Conservation (phyloP, 306 rosid species). For the Casuarina cunninghamiana region DNA sequence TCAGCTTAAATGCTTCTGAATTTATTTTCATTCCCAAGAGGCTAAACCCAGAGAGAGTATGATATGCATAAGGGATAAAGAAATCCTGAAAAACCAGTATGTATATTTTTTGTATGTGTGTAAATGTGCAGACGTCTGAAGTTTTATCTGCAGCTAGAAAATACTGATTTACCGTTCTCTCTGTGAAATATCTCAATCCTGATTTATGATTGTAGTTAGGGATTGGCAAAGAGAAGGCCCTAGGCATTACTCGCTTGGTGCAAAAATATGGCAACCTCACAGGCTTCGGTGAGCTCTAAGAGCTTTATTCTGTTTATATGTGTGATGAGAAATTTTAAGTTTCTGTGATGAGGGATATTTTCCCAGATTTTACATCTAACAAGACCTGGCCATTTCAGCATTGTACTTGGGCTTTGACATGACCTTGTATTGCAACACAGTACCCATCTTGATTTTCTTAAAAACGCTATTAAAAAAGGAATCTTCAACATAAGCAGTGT, state of each 20-base stretch:
- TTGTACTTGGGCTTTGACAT: not conserved
- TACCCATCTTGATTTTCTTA: not conserved
- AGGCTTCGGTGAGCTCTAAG: slow-evolving; percentile 55
- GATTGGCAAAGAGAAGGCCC: slow-evolving; percentile 58
- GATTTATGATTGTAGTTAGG: slow-evolving; percentile 49
- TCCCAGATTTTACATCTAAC: not conserved
- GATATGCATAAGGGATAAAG: not conserved
- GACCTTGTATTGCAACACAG: not conserved
- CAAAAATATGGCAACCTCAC: slow-evolving; percentile 66
- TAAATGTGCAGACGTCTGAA: not conserved
- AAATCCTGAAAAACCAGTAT: not conserved
- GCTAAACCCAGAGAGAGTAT: not conserved
- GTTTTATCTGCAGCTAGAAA: not conserved
- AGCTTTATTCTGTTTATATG: slow-evolving; percentile 9
- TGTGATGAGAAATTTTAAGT: not conserved
- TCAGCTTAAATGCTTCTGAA: slow-evolving; percentile 18
- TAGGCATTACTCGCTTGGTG: slow-evolving; percentile 44
- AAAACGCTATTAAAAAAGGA: not conserved
- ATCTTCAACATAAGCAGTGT: not conserved
- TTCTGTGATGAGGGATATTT: not conserved
- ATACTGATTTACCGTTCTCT: slow-evolving; percentile 5
- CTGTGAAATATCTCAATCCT: slow-evolving; percentile 8
- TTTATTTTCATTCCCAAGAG: not conserved
- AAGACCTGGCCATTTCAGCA: not conserved
- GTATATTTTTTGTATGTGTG: not conserved